phyloP scores from a whole-genome alignment of 148 eudicot species.

The Chenopodium formosanum region DNA sequence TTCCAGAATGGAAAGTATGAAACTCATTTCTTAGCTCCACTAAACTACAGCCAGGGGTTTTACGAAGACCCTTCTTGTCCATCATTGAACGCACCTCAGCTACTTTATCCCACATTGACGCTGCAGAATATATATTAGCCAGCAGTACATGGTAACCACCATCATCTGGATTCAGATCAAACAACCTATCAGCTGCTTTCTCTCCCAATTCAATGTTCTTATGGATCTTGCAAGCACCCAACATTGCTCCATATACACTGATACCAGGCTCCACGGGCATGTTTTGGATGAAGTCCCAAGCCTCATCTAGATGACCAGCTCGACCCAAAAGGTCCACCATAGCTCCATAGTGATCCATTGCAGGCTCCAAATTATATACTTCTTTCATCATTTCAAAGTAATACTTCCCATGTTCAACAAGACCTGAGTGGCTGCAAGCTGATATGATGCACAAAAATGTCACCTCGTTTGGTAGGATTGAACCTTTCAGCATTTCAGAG shows the following conservation, averaged over 20 bases:
- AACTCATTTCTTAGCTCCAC: constrained; percentile 63
- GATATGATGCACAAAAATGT: constrained; percentile 76
- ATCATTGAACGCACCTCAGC: constrained; percentile 54
- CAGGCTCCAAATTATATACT: constrained; percentile 54
- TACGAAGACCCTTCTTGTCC: constrained; percentile 59
- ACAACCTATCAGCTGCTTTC: constrained; percentile 54
- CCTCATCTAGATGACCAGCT: constrained; percentile 66
- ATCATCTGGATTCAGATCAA: constrained; percentile 56
- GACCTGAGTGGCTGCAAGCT: constrained; percentile 88
- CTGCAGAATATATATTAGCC: constrained; percentile 65
- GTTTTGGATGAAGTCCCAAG: constrained; percentile 70
- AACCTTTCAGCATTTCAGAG: constrained; percentile 48
- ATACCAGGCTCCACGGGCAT: constrained; percentile 75
- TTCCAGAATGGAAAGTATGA: constrained; percentile 74
- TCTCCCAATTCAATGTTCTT: constrained; percentile 73
- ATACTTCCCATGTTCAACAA: constrained; percentile 58
- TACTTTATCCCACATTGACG: constrained; percentile 82
- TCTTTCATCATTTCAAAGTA: constrained; percentile 64
- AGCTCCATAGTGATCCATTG: constrained; percentile 91
- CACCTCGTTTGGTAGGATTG: constrained; percentile 51
- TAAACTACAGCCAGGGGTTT: constrained; percentile 75
- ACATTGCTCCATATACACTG: constrained; percentile 79
- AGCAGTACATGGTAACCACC: constrained; percentile 83
- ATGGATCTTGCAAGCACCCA: constrained; percentile 93
- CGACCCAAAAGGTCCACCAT: constrained; percentile 92